phyloP scores from a whole-genome alignment of 805 yeast genomes.

The Allodekkera sacchari region DNA sequence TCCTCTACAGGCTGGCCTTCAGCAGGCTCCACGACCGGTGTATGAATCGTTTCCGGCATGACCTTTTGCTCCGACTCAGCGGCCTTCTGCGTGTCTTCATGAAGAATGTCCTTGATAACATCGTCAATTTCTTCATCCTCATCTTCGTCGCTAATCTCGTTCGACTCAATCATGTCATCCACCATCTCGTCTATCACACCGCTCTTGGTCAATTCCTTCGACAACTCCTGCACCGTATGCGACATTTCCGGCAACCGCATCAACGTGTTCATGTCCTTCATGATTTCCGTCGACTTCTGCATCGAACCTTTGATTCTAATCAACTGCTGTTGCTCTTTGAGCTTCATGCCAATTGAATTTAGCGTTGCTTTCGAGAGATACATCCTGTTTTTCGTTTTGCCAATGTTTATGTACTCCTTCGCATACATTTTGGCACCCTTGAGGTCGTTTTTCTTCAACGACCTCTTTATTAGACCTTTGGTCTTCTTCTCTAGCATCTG shows the following conservation, averaged over 20 bases:
- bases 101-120: constrained; percentile 39
- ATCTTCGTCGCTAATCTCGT: constrained; percentile 56
- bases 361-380: constrained; percentile 78
- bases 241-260: constrained; percentile 73
- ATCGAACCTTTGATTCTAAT: constrained; percentile 74
- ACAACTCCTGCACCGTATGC: constrained; percentile 76
- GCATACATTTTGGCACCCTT: constrained; percentile 76
- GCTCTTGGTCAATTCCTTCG: constrained; percentile 77
- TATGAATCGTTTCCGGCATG: constrained; percentile 10
- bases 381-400: constrained; percentile 66
- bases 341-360: constrained; percentile 78
- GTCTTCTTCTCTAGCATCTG: constrained; percentile 63
- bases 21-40: constrained; percentile 15
- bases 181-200: constrained; percentile 93
- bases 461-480: constrained; percentile 60
- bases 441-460: constrained; percentile 70
- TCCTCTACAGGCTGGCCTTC: constrained; percentile 24
- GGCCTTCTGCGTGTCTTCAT: constrained; percentile 29
- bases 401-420: constrained; percentile 64
- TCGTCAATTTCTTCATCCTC: constrained; percentile 56
- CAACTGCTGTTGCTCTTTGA: constrained; percentile 87
- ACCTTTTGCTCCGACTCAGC: constrained; percentile 4
- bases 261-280: constrained; percentile 81
- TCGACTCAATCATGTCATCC: constrained; percentile 73
- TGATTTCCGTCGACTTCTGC: constrained; percentile 67